Conservation (phyloP, 2,329 filamentous ascomycete genomes). For the Davidsoniella eucalypti region DNA sequence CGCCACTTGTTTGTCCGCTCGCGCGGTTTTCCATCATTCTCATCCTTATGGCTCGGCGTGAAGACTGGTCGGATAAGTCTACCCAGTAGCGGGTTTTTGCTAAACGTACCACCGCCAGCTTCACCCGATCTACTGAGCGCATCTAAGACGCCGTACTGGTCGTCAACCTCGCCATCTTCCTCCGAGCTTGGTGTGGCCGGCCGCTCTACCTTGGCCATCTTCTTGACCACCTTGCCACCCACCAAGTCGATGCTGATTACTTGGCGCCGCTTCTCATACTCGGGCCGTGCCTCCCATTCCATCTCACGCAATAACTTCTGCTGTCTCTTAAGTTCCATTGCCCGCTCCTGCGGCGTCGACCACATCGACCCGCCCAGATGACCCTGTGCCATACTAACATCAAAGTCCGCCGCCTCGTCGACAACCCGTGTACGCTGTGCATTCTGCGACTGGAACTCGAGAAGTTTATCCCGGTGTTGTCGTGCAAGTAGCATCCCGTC, state of each 20-base stretch:
- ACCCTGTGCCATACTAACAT: constrained; percentile 29
- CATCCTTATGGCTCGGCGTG: constrained; percentile 30
- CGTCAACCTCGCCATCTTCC: constrained; percentile 21
- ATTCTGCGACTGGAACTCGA: constrained; percentile 74
- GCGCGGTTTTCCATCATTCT: constrained; percentile 25
- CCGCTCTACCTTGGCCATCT: constrained; percentile 48
- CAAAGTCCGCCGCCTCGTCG: constrained; percentile 60
- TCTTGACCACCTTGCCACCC: constrained; percentile 57
- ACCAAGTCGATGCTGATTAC: constrained; percentile 74
- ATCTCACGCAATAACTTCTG: constrained; percentile 70
- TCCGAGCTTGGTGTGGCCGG: constrained; percentile 36
- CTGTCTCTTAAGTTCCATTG: constrained; percentile 67
- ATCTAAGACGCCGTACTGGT: constrained; percentile 15
- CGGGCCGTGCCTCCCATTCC: constrained; percentile 70
- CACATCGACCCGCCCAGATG: constrained; percentile 48
- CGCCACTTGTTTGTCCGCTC: constrained; percentile 32
- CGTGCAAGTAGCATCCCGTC: constrained; percentile 47
- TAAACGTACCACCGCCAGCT: constrained; percentile 42
- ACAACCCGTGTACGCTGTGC: constrained; percentile 68
- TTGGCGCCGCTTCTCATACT: constrained; percentile 76
- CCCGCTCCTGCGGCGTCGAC: constrained; percentile 70
- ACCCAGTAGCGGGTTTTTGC: constrained; percentile 50
- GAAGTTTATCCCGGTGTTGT: constrained; percentile 64
- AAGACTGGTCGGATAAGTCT: constrained; percentile 48
- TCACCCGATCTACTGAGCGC: constrained; percentile 11